A percentile compares a stretch with the other conserved stretches of the same genome.
Evolutionary conservation across 139 green algal species (phyloP).

Genomic region (Haematococcus lacustris): DNA sequence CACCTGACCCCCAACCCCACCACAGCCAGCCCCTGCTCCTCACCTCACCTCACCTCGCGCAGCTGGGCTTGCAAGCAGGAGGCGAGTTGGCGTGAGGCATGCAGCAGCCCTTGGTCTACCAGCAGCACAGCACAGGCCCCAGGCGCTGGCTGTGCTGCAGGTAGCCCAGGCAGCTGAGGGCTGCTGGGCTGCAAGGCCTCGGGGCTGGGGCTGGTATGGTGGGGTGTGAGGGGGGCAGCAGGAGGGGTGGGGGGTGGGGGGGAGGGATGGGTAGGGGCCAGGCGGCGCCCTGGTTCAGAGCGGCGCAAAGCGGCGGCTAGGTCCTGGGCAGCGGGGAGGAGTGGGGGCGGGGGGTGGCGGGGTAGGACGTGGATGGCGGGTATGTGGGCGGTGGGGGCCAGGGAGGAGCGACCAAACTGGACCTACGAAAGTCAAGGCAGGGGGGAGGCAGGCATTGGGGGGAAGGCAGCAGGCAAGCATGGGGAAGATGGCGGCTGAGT

Average conservation of each 20-base stretch:
- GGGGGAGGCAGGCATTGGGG: too few species aligned
- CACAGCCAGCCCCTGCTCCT: background rate
- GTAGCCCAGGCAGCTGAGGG: background rate
- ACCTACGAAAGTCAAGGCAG: too few species aligned
- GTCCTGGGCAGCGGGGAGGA: background rate
- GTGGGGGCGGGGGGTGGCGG: conserved; percentile 11
- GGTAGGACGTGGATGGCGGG: conserved; percentile 82
- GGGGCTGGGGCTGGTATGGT: background rate
- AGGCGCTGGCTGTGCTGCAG: background rate
- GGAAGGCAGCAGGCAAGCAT: too few species aligned
- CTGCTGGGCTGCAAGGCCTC: background rate
- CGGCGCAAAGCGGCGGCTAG: conserved; percentile 3
- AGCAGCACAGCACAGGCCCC: background rate
- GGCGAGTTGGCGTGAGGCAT: background rate
- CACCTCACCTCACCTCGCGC: background rate
- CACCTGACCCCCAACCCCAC: background rate
- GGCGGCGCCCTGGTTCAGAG: too few species aligned
- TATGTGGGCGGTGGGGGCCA: conserved; percentile 54
- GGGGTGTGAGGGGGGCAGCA: background rate
- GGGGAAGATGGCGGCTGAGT: too few species aligned
- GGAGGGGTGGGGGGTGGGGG: too few species aligned
- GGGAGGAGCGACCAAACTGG: conserved; percentile 84
- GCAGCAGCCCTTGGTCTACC: background rate
- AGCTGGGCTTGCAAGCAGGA: background rate
- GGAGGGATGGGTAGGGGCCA: background rate